A percentile compares a stretch with the other conserved stretches of the same genome.
These are phyloP conservation scores for Arabis hirsuta DNA, from an alignment of 345 rosid species.

Conservation along the genomic window DNA sequence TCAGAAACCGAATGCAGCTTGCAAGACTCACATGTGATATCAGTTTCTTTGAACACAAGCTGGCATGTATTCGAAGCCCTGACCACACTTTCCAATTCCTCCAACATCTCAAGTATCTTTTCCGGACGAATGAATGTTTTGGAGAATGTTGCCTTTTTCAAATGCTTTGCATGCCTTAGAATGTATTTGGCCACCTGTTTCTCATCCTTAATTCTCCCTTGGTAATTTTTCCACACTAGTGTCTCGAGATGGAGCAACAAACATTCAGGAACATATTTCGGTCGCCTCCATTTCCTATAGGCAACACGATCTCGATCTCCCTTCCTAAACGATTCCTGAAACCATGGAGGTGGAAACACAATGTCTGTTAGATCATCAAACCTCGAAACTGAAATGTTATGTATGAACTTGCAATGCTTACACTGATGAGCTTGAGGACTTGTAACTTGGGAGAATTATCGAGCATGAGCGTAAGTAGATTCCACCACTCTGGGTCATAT, in stretches of 20 bases:
- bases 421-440: too few relatives aligned
- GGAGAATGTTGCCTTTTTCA: neutral
- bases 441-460: too few relatives aligned
- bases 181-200: neutral
- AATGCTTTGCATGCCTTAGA: neutral
- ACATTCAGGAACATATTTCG: neutral
- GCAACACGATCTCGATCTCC: neutral
- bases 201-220: neutral
- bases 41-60: too few relatives aligned
- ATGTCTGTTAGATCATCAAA: neutral
- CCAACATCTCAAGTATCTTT: neutral
- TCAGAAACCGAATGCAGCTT: too few relatives aligned
- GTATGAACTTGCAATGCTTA: neutral
- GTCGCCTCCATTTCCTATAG: neutral
- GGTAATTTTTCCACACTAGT: neutral
- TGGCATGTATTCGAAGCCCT: neutral
- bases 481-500: too few relatives aligned
- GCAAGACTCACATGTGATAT: too few relatives aligned
- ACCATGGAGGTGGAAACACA: too few relatives aligned
- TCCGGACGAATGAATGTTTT: neutral
- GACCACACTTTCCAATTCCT: neutral
- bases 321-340: too few relatives aligned
- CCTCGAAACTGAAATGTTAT: neutral
- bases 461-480: too few relatives aligned
- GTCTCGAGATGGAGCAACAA: slow-evolving; percentile 5